Evolutionary conservation across 805 yeast genomes (phyloP).

Genomic region (Nakazawaea ishiwadae): DNA sequence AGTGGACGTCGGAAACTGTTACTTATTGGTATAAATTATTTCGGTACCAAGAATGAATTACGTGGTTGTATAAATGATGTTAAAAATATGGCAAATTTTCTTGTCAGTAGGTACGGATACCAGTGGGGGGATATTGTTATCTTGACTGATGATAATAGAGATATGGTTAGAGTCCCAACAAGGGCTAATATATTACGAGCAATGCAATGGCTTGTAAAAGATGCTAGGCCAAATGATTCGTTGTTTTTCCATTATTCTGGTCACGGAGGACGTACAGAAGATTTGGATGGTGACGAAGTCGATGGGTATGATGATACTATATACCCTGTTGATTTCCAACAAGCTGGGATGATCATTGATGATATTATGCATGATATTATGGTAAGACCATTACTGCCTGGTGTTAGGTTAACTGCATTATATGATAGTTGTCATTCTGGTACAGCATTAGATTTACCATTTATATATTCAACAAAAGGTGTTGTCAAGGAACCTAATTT

Average conservation of each 20-base stretch:
- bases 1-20: slow-evolving; percentile 71
- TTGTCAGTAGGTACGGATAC: slow-evolving; percentile 40
- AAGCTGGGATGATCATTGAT: slow-evolving; percentile 64
- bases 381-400: slow-evolving; percentile 66
- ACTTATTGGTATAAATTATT: slow-evolving; percentile 73
- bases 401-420: slow-evolving; percentile 72
- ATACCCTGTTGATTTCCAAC: slow-evolving; percentile 44
- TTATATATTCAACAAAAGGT: slow-evolving; percentile 71
- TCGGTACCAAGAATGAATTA: slow-evolving; percentile 55
- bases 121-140: slow-evolving; percentile 51
- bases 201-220: slow-evolving; percentile 75
- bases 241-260: slow-evolving; percentile 82
- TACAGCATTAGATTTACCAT: slow-evolving; percentile 76
- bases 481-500: slow-evolving; percentile 67
- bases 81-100: slow-evolving; percentile 38
- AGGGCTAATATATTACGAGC: slow-evolving; percentile 68
- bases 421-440: slow-evolving; percentile 90
- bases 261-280: slow-evolving; percentile 76
- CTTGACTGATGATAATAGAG: slow-evolving; percentile 51
- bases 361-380: slow-evolving; percentile 68
- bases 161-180: slow-evolving; percentile 51
- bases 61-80: slow-evolving; percentile 83
- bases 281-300: slow-evolving; percentile 36
- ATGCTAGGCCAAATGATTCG: slow-evolving; percentile 73
- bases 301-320: slow-evolving; percentile 33